Conservation (phyloP, 495 filamentous ascomycete species). For the Hypoxylon perforatum region DNA sequence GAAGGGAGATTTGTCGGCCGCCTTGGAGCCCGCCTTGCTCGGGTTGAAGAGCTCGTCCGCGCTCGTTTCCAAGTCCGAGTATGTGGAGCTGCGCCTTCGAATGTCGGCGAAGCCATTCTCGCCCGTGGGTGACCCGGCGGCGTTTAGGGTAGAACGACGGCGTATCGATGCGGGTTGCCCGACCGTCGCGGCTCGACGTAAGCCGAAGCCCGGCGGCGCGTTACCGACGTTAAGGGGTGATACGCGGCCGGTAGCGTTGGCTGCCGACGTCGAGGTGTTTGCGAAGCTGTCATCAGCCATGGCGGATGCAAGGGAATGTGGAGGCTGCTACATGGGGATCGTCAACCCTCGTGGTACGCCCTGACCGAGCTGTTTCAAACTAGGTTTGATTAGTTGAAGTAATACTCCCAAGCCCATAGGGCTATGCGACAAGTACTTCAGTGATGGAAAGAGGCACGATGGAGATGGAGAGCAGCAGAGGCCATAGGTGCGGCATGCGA, state of each 20-base stretch:
- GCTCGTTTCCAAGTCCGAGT: constrained; percentile 78
- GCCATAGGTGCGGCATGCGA: constrained; percentile 20
- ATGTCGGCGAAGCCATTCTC: constrained; percentile 41
- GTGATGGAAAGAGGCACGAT: constrained; percentile 11
- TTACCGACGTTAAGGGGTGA: constrained; percentile 23
- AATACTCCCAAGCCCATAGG: constrained; percentile 25
- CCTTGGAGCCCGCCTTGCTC: constrained; percentile 49
- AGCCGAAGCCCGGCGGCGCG: constrained; percentile 37
- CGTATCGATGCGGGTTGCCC: constrained; percentile 44
- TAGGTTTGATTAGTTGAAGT: neutral
- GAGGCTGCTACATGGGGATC: constrained; percentile 34
- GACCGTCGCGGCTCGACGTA: constrained; percentile 51
- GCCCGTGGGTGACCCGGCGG: constrained; percentile 25
- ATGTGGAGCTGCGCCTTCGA: constrained; percentile 76
- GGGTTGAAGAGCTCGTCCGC: constrained; percentile 81
- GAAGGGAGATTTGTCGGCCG: constrained; percentile 59
- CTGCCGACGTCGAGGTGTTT: constrained; percentile 35
- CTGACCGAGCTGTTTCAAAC: neutral
- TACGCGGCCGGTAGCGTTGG: constrained; percentile 28
- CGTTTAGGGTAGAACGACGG: constrained; percentile 26
- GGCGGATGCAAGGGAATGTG: constrained; percentile 13
- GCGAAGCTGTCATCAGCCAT: constrained; percentile 42
- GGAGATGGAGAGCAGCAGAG: constrained; percentile 17
- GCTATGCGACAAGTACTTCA: constrained; percentile 22
- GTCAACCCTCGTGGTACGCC: constrained; percentile 3